phyloP scores from a whole-genome alignment of 768 basidiomycete species.

The Lentinula boryana region DNA sequence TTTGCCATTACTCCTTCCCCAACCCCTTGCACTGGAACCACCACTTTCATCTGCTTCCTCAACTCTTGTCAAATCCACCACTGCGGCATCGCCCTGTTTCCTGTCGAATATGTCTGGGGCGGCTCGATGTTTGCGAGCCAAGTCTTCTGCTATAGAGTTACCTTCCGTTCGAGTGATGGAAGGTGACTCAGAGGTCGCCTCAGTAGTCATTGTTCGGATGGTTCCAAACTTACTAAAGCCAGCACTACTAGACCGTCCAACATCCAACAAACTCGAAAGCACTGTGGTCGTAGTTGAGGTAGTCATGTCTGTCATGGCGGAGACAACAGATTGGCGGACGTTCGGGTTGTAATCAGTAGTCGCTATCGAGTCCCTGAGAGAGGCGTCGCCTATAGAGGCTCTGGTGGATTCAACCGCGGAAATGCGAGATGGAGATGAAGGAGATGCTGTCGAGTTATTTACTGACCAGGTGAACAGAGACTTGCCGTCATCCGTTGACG shows the following conservation, averaged over 20 bases:
- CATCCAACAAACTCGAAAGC: constrained; percentile 62
- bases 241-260: constrained; percentile 33
- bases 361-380: constrained; percentile 25
- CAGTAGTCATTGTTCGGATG: constrained; percentile 77
- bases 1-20: constrained; percentile 7
- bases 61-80: constrained; percentile 60
- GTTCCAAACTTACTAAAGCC: constrained; percentile 66
- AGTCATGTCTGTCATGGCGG: constrained; percentile 49
- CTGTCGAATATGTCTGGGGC: constrained; percentile 34
- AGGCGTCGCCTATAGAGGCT: constrained; percentile 31
- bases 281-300: constrained; percentile 35
- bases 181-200: constrained; percentile 69
- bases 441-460: constrained; percentile 9
- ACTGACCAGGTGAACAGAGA: constrained; percentile 21
- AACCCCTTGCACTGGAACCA: constrained; percentile 29
- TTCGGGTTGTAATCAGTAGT: constrained; percentile 15
- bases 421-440: constrained; percentile 19
- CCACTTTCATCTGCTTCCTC: constrained; percentile 63
- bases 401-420: constrained; percentile 28
- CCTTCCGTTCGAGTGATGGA: constrained; percentile 65
- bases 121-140: constrained; percentile 32
- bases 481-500: constrained; percentile 19
- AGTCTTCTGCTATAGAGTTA: constrained; percentile 45
- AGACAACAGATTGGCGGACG: constrained; percentile 56
- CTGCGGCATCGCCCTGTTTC: constrained; percentile 55